Evolutionary conservation across 1,284 basidiomycete species (phyloP).

Genomic region (Leccinum huronense): DNA sequence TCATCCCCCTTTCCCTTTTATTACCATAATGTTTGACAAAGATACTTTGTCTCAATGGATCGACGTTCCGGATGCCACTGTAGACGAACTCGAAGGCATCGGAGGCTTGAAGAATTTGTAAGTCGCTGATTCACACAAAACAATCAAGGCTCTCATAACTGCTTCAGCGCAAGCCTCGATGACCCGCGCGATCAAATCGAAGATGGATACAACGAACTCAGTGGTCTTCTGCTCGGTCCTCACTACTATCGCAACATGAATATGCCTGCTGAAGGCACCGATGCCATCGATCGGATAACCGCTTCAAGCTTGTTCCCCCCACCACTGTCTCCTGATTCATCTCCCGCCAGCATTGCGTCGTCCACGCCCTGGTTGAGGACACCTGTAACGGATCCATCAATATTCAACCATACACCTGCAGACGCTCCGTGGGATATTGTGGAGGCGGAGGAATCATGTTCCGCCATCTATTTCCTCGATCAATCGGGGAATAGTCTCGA

Average conservation of each 20-base stretch:
- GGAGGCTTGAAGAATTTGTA: slow-evolving; percentile 24
- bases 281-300: slow-evolving; percentile 1
- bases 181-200: not conserved
- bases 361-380: slow-evolving; percentile 28
- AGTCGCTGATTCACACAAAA: slow-evolving; percentile 12
- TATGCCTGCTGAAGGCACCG: not conserved
- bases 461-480: slow-evolving; percentile 15
- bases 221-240: slow-evolving; percentile 19
- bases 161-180: slow-evolving; percentile 13
- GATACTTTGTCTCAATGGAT: slow-evolving; percentile 27
- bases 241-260: not conserved
- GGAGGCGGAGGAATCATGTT: not conserved
- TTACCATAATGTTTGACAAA: slow-evolving; percentile 12
- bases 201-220: not conserved
- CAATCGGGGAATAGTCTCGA: slow-evolving; percentile 24
- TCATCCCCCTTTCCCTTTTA: not conserved
- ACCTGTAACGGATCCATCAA: slow-evolving; percentile 10
- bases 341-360: slow-evolving; percentile 27
- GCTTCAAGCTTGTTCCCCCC: slow-evolving; percentile 16
- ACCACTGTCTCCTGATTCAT: slow-evolving; percentile 29
- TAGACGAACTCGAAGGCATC: slow-evolving; percentile 24
- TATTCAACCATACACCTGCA: not conserved
- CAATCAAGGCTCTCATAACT: slow-evolving; percentile 15
- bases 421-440: slow-evolving; percentile 7
- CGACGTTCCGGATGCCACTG: slow-evolving; percentile 18